A percentile compares a stretch with the other conserved stretches of the same genome.
These are phyloP conservation scores for Lepiota venenata DNA, from an alignment of 768 basidiomycete species.

Conservation along the genomic window DNA sequence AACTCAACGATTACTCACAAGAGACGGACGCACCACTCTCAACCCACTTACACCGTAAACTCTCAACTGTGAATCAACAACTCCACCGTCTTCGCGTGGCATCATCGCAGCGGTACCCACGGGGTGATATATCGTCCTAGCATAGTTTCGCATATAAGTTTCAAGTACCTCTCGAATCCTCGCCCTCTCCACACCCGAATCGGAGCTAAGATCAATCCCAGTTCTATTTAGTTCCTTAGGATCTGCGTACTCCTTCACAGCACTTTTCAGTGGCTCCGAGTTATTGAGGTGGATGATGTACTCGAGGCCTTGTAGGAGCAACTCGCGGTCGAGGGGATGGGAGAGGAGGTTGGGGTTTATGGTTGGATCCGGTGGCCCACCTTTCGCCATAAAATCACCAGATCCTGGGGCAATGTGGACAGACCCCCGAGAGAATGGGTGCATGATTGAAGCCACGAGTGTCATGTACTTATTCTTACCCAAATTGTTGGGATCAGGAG, in stretches of 20 bases:
- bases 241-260: neutral
- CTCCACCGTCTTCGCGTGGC: slow-evolving; percentile 26
- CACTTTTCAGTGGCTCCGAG: slow-evolving; percentile 9
- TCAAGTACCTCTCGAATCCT: neutral
- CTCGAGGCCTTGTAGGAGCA: slow-evolving; percentile 18
- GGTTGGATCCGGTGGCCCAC: neutral
- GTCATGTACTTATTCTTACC: slow-evolving; percentile 6
- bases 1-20: slow-evolving; percentile 13
- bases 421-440: slow-evolving; percentile 35
- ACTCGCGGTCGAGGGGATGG: slow-evolving; percentile 14
- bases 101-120: slow-evolving; percentile 26
- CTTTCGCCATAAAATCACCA: neutral
- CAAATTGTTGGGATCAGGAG: neutral
- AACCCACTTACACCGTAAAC: slow-evolving; percentile 30
- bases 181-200: neutral
- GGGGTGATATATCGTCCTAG: slow-evolving; percentile 11
- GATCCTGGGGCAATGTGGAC: slow-evolving; percentile 19
- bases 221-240: slow-evolving; percentile 7
- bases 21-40: slow-evolving; percentile 24
- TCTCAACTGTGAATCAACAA: slow-evolving; percentile 26
- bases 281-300: slow-evolving; percentile 10
- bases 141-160: neutral
- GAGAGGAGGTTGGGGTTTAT: slow-evolving; percentile 11
- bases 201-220: slow-evolving; percentile 12
- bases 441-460: slow-evolving; percentile 20